These are phyloP conservation scores for Phoma sp. DNA, from an alignment of 2,329 filamentous ascomycete species.

Conservation along the genomic window DNA sequence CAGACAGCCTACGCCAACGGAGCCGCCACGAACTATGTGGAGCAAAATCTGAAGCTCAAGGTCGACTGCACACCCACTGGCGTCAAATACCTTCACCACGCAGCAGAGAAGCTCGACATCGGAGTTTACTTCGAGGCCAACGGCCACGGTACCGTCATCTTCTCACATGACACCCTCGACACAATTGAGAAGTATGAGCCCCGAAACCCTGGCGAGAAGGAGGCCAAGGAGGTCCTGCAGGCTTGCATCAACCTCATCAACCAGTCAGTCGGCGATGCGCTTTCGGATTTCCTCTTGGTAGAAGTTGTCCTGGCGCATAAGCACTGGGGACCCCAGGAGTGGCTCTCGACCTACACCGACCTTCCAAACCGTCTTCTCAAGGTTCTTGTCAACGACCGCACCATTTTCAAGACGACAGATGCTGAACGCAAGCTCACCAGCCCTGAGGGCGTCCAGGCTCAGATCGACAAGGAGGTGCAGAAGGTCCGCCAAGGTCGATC, in stretches of 20 bases:
- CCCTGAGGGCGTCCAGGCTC: constrained; percentile 77
- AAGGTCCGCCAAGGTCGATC: constrained; percentile 90
- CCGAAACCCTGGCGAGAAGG: constrained; percentile 88
- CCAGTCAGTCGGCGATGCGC: constrained; percentile 94
- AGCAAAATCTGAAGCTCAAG: constrained; percentile 84
- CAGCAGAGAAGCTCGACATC: constrained; percentile 91
- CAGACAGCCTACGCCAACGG: constrained; percentile 99
- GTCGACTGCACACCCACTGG: constrained; percentile 94
- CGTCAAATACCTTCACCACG: constrained; percentile 97
- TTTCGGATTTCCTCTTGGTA: constrained; percentile 94
- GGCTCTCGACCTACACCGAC: constrained; percentile 91
- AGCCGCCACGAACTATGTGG: constrained; percentile 88
- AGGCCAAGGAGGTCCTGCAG: constrained; percentile 81
- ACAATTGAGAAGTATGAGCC: constrained; percentile 80
- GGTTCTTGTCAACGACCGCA: constrained; percentile 86
- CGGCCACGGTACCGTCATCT: constrained; percentile 94
- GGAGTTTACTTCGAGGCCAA: constrained; percentile 99
- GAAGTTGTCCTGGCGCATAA: constrained; percentile 97
- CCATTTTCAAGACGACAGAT: constrained; percentile 87
- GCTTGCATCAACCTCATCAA: constrained; percentile 93
- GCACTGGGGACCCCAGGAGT: constrained; percentile 85
- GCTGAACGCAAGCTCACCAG: constrained; percentile 87
- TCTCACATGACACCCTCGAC: constrained; percentile 82
- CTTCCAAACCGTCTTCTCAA: constrained; percentile 94
- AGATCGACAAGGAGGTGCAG: constrained; percentile 85